Evolutionary conservation across 495 filamentous ascomycete genomes (phyloP).

Genomic region (Penicillium macrosclerotiorum): DNA sequence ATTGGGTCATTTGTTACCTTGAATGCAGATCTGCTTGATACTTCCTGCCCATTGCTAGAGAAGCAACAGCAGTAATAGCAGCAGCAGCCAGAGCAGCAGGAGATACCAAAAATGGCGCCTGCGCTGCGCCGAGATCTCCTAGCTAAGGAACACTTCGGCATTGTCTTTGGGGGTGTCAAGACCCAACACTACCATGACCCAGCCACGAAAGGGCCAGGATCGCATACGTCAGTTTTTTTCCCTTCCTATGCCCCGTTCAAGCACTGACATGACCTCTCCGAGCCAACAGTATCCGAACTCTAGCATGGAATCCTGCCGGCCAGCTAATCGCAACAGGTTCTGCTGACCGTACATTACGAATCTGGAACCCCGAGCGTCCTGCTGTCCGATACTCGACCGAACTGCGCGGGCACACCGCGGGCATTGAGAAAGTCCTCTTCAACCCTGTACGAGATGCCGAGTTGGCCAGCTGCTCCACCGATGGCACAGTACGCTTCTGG

Average conservation of each 20-base stretch:
- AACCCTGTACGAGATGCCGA: slow-evolving; percentile 87
- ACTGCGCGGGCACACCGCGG: slow-evolving; percentile 72
- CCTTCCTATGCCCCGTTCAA: not conserved
- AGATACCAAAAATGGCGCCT: slow-evolving; percentile 48
- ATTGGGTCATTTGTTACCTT: slow-evolving; percentile 6
- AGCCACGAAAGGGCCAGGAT: slow-evolving; percentile 45
- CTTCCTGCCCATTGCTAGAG: slow-evolving; percentile 11
- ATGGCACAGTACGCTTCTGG: slow-evolving; percentile 89
- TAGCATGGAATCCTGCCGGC: slow-evolving; percentile 89
- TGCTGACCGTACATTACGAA: slow-evolving; percentile 75
- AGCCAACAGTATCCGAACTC: slow-evolving; percentile 56
- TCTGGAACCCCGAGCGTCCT: slow-evolving; percentile 89
- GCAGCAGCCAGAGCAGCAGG: slow-evolving; percentile 16
- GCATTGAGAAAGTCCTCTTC: slow-evolving; percentile 84
- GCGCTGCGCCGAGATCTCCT: slow-evolving; percentile 50
- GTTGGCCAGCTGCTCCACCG: slow-evolving; percentile 78
- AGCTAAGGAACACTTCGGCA: slow-evolving; percentile 60
- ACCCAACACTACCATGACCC: slow-evolving; percentile 64
- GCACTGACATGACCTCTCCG: slow-evolving; percentile 7
- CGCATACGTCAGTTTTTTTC: slow-evolving; percentile 47
- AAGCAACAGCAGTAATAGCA: slow-evolving; percentile 3
- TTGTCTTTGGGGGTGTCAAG: slow-evolving; percentile 55
- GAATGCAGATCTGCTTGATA: slow-evolving; percentile 10
- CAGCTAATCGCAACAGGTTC: slow-evolving; percentile 84
- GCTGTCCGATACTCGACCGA: slow-evolving; percentile 81